Evolutionary conservation across 2,329 filamentous ascomycete species (phyloP).

Genomic region (Aspergillus quadrilineatus): DNA sequence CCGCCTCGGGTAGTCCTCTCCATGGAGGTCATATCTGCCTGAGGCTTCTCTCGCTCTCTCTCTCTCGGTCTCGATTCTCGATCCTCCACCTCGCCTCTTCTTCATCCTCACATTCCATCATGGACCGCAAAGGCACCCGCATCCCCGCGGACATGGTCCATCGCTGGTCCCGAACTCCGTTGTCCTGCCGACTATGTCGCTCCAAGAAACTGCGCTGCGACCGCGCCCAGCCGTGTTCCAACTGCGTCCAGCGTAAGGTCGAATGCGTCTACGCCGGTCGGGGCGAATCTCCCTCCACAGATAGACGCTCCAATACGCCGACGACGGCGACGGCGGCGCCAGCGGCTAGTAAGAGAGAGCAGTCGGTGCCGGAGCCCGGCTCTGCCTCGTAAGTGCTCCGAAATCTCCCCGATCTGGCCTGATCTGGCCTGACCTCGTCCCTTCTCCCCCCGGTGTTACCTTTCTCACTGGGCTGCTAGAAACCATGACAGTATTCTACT

Average conservation of each 20-base stretch:
- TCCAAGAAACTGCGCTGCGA: constrained; percentile 26
- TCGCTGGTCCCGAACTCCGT: constrained; percentile 10
- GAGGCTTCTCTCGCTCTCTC: too few relatives aligned
- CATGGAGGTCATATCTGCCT: too few relatives aligned
- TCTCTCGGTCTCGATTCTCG: too few relatives aligned
- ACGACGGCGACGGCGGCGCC: not conserved
- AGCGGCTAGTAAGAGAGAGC: not conserved
- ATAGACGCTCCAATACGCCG: not conserved
- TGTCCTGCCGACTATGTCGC: constrained; percentile 23
- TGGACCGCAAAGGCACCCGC: not conserved
- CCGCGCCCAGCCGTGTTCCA: constrained; percentile 23
- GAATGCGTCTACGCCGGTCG: constrained; percentile 19
- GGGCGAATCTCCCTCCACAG: not conserved
- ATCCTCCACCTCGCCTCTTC: too few relatives aligned
- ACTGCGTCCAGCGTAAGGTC: constrained; percentile 20
- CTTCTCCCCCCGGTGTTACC: too few relatives aligned
- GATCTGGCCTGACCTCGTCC: too few relatives aligned
- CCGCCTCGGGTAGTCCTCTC: too few relatives aligned
- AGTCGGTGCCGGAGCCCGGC: not conserved
- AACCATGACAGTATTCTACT: too few relatives aligned
- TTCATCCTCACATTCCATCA: not conserved
- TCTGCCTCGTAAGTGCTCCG: too few relatives aligned
- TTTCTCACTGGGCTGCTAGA: too few relatives aligned
- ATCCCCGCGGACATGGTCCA: not conserved
- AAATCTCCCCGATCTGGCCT: too few relatives aligned